Evolutionary conservation across 2,329 filamentous ascomycete genomes (phyloP).

Genomic region (Apiospora aurea): DNA sequence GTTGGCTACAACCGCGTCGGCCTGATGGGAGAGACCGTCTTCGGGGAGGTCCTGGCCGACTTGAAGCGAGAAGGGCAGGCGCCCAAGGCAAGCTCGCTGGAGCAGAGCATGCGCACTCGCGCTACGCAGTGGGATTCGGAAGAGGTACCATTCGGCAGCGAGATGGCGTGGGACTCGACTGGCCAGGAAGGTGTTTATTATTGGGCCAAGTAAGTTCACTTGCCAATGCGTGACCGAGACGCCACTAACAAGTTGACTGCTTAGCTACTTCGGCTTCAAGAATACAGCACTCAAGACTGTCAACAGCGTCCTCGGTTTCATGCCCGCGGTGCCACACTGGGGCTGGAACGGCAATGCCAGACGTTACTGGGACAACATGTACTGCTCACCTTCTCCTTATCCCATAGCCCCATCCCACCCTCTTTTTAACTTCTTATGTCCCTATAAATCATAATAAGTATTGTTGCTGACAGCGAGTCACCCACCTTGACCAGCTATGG

Average conservation of each 20-base stretch:
- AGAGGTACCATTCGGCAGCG: conserved; percentile 63
- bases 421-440: conserved; percentile 24
- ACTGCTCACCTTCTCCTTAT: background rate
- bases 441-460: background rate
- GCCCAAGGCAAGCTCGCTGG: conserved; percentile 48
- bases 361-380: conserved; percentile 66
- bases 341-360: conserved; percentile 67
- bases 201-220: conserved; percentile 55
- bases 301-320: conserved; percentile 61
- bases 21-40: conserved; percentile 67
- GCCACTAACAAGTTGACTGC: background rate
- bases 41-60: conserved; percentile 59
- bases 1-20: conserved; percentile 55
- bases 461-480: conserved; percentile 17
- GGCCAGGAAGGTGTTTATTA: conserved; percentile 68
- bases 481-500: conserved; percentile 42
- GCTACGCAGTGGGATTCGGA: conserved; percentile 58
- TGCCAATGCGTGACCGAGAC: background rate
- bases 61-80: conserved; percentile 55
- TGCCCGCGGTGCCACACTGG: conserved; percentile 66
- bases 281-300: conserved; percentile 56
- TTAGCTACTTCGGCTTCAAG: conserved; percentile 55
- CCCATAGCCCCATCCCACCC: background rate
- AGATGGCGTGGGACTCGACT: conserved; percentile 70
- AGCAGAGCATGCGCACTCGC: conserved; percentile 55